These are phyloP conservation scores for Verticillium tricorpus DNA, from an alignment of 2,329 filamentous ascomycete species.

Conservation along the genomic window DNA sequence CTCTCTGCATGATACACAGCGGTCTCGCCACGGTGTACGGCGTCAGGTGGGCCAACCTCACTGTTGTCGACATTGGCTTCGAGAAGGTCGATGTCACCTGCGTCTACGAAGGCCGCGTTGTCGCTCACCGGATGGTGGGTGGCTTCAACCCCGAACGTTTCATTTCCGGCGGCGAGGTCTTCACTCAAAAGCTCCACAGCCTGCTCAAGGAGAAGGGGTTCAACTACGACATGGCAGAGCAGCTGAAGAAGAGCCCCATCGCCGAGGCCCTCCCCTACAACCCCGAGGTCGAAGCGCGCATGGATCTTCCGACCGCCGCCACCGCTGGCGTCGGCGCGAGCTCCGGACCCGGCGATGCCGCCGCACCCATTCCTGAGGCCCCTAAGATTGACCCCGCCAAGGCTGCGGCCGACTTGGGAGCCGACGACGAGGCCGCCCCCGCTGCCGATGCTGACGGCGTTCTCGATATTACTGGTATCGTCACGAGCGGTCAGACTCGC, in stretches of 20 bases:
- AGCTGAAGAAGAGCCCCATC: conserved; percentile 61
- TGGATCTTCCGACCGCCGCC: conserved; percentile 39
- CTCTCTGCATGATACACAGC: conserved; percentile 85
- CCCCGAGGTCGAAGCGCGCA: conserved; percentile 36
- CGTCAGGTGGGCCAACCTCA: conserved; percentile 68
- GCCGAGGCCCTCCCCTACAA: conserved; percentile 63
- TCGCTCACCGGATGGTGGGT: conserved; percentile 61
- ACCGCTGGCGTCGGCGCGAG: conserved; percentile 18
- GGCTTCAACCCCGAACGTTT: conserved; percentile 43
- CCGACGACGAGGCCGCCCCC: conserved; percentile 31
- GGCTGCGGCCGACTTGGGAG: conserved; percentile 13
- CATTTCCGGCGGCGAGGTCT: conserved; percentile 78
- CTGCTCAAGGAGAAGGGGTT: conserved; percentile 59
- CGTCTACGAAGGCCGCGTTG: conserved; percentile 74
- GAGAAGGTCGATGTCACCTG: conserved; percentile 92
- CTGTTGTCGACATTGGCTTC: conserved; percentile 85
- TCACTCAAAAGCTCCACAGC: conserved; percentile 69
- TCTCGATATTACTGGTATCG: conserved; percentile 78
- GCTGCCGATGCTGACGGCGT: conserved; percentile 62
- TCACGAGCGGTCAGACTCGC: conserved; percentile 74
- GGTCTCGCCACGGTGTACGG: conserved; percentile 86
- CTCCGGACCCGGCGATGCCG: conserved; percentile 20
- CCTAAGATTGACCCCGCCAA: conserved; percentile 28
- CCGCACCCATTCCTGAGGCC: conserved; percentile 27
- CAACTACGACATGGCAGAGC: conserved; percentile 63